Evolutionary conservation across 331 rosid species (phyloP).

Genomic region (Prunus yedoensis): DNA sequence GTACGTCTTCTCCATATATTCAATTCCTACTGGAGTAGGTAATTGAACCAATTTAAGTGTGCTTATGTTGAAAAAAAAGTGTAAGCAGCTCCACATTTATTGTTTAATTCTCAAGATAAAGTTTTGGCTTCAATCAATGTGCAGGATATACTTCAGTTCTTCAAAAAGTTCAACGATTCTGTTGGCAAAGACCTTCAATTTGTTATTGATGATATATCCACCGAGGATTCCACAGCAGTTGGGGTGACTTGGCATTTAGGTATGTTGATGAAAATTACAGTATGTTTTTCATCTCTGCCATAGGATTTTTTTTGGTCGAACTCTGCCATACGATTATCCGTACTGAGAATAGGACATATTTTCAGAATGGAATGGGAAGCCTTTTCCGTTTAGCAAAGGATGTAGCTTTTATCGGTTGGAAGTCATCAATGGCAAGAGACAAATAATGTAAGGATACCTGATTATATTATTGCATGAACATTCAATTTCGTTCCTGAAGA

Average conservation of each 20-base stretch:
- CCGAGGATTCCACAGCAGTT: slow-evolving; percentile 63
- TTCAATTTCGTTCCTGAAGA: neutral
- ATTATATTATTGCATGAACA: neutral
- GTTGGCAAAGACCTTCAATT: slow-evolving; percentile 69
- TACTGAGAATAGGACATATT: slow-evolving; percentile 13
- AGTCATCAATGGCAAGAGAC: slow-evolving; percentile 66
- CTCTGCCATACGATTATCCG: too few relatives aligned
- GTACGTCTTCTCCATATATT: neutral
- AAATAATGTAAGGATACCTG: slow-evolving; percentile 46
- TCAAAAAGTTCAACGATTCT: slow-evolving; percentile 56
- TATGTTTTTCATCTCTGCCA: neutral
- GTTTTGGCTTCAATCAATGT: slow-evolving; percentile 17
- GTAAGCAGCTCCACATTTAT: neutral
- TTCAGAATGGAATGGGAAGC: slow-evolving; percentile 82
- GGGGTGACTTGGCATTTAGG: slow-evolving; percentile 96
- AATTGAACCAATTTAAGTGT: too few relatives aligned
- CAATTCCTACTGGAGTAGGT: neutral
- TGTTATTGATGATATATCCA: slow-evolving; percentile 78
- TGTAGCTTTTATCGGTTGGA: slow-evolving; percentile 86
- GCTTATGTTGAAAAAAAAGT: neutral
- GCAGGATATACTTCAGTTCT: slow-evolving; percentile 77
- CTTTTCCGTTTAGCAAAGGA: slow-evolving; percentile 93
- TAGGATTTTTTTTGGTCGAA: neutral
- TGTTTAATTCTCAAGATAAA: neutral
- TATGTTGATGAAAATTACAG: slow-evolving; percentile 9